Conservation (phyloP, 495 filamentous ascomycete genomes). For the Xylaria palmicola region DNA sequence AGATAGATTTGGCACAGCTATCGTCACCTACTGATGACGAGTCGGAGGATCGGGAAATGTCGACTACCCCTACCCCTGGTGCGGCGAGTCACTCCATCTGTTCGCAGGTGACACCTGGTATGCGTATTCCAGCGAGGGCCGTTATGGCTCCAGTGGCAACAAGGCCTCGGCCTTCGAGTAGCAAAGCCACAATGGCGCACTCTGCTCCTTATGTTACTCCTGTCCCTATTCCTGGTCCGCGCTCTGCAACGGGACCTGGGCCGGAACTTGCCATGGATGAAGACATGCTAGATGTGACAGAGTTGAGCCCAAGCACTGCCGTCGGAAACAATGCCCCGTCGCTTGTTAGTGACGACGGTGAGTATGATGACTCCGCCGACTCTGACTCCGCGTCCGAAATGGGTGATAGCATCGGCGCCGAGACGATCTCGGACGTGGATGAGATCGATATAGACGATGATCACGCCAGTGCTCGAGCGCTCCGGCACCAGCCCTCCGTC, state of each 20-base stretch:
- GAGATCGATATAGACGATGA: constrained; percentile 50
- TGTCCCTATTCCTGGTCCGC: constrained; percentile 29
- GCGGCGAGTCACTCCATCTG: constrained; percentile 23
- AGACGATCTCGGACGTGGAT: constrained; percentile 49
- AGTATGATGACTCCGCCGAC: constrained; percentile 61
- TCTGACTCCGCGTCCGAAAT: constrained; percentile 43
- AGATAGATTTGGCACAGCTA: constrained; percentile 51
- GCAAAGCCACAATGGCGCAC: constrained; percentile 46
- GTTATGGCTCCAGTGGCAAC: constrained; percentile 52
- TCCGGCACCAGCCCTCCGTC: constrained; percentile 35
- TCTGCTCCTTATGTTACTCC: constrained; percentile 35
- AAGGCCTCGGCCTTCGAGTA: constrained; percentile 52
- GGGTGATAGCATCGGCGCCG: constrained; percentile 40
- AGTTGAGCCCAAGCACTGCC: constrained; percentile 76
- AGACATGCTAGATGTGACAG: constrained; percentile 52
- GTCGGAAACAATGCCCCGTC: constrained; percentile 81
- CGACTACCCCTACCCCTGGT: constrained; percentile 10
- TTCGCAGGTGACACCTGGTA: constrained; percentile 41
- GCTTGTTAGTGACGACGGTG: constrained; percentile 82
- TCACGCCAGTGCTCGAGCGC: constrained; percentile 32
- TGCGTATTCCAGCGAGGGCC: constrained; percentile 58
- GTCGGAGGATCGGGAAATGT: constrained; percentile 45
- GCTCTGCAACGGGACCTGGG: constrained; percentile 26
- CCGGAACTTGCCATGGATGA: constrained; percentile 45
- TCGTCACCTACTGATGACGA: constrained; percentile 47